Evolutionary conservation across 495 filamentous ascomycete species (phyloP).

Genomic region (Aspergillus affinis): DNA sequence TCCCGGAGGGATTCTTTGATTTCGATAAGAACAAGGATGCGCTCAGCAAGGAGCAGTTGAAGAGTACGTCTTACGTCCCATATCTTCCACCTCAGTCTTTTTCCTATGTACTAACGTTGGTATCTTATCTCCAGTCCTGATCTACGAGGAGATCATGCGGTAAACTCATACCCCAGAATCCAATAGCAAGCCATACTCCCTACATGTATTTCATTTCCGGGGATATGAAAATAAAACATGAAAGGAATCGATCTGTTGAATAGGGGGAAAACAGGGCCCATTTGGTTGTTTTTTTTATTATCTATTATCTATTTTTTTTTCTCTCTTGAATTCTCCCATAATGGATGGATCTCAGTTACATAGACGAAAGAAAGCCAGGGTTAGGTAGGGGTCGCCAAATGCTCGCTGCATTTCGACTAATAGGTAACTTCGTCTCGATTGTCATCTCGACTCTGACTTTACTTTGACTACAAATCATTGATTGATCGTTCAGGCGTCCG

Average conservation of each 20-base stretch:
- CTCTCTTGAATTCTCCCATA: slow-evolving; percentile 7
- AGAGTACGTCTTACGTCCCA: slow-evolving; percentile 54
- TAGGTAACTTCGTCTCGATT: slow-evolving; percentile 2
- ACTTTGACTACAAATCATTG: no score
- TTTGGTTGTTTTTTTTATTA: no score
- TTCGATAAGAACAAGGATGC: slow-evolving; percentile 99
- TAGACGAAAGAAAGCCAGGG: slow-evolving; percentile 19
- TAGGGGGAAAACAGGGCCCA: neutral
- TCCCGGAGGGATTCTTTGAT: slow-evolving; percentile 98
- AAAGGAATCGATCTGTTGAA: neutral
- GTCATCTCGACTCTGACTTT: neutral
- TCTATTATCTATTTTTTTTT: no score
- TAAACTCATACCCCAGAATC: slow-evolving; percentile 46
- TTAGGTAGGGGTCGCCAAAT: slow-evolving; percentile 3
- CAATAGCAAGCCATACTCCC: neutral
- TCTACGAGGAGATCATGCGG: slow-evolving; percentile 99
- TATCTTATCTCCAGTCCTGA: slow-evolving; percentile 59
- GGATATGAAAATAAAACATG: slow-evolving; percentile 3
- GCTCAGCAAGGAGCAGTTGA: slow-evolving; percentile 96
- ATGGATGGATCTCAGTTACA: slow-evolving; percentile 13
- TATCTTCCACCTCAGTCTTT: neutral
- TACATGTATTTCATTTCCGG: neutral
- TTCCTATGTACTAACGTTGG: slow-evolving; percentile 12
- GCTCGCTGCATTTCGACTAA: slow-evolving; percentile 5
- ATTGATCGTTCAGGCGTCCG: slow-evolving; percentile 7